Percentiles rank a stretch among this genome's conserved stretches.
phyloP scores from a whole-genome alignment of 345 rosid genomes.

The Heritiera littoralis region DNA sequence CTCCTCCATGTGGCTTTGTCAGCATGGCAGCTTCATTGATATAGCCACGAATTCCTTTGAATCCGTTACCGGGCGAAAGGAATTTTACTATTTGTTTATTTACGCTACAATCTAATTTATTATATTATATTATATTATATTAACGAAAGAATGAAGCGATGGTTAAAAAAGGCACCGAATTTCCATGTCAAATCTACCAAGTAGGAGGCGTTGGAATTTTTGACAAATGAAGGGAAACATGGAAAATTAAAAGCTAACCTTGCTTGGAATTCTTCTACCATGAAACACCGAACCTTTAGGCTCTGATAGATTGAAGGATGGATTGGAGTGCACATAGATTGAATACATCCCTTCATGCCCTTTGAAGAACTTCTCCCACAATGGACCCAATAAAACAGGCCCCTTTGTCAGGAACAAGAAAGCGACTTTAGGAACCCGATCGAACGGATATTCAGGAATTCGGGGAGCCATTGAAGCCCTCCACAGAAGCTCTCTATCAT shows the following conservation, averaged over 20 bases:
- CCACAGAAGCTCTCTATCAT: constrained; percentile 71
- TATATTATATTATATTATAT: background rate
- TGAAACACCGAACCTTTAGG: constrained; percentile 53
- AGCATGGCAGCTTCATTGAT: background rate
- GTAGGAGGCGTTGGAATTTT: background rate
- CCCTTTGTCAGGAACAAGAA: constrained; percentile 85
- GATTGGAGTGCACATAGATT: constrained; percentile 70
- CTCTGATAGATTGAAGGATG: constrained; percentile 46
- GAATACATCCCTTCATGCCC: constrained; percentile 64
- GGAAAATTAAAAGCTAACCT: constrained; percentile 46
- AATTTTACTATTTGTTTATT: background rate
- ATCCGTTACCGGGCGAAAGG: background rate
- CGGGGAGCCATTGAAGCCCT: constrained; percentile 62
- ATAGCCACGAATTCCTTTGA: constrained; percentile 3
- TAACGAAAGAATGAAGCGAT: background rate
- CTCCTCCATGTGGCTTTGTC: background rate
- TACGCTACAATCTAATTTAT: background rate
- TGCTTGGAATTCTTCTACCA: constrained; percentile 73
- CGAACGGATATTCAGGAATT: constrained; percentile 42
- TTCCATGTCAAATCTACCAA: background rate
- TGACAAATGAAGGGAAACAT: background rate
- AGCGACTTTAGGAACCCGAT: constrained; percentile 65
- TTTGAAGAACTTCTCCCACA: constrained; percentile 82
- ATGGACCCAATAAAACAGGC: constrained; percentile 63
- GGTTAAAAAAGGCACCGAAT: background rate